Base-by-base conservation (phyloP, 208 protist genomes). In the Leishmania arabica region DNA sequence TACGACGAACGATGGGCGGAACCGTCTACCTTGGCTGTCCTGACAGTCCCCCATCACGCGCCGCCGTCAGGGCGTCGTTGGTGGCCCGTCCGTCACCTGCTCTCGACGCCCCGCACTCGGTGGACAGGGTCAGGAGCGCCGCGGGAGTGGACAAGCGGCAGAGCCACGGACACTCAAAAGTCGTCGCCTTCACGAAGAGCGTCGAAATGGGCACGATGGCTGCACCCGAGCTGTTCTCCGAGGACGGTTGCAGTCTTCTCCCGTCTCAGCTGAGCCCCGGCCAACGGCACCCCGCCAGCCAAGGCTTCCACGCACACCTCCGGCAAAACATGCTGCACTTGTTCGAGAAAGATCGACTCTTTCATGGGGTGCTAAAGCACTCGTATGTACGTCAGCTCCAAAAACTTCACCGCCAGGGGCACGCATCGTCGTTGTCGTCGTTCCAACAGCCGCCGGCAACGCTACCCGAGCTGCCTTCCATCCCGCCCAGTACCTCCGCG, bases 321-420 rank as follows among this genome's bases (percentile, higher is more conserved):
- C 47, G 40, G 37, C 45, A 13, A 58, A 60, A 2, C 17, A 45
- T 34, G 11, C 73, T 53, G 21, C 21, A 77, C 17, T 53, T 53
- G 51, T 40, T 6, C 31, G 51, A 77, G 17, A 60, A 53, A 49
- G 73, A 27, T 49, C 51, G 8, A 34, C 13, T 27, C 54, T 11
- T 51, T 65, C 49, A 40, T 2, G 73, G 73, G 2, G 4, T 77
- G 19, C 21, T 77, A 27, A 58, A 65, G 40, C 73, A 31, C 51
- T 62, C 73, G 51, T 49, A 77, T 51, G 47, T 47, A 77, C 73
- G 9, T 47, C 40, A 66, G 31, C 73, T 77, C n/a, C 73, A 13
- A n/a, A 5, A 64, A 7, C 53, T 27, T 51, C 19, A 42, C 73
- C 31, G 9, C 15, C 73, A 65, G 73, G 34, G 53, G 13, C 13